Evolutionary conservation across 345 rosid species (phyloP), one percentile per base, ranked within the genome.

Genomic region (Rubroshorea leprosula): DNA sequence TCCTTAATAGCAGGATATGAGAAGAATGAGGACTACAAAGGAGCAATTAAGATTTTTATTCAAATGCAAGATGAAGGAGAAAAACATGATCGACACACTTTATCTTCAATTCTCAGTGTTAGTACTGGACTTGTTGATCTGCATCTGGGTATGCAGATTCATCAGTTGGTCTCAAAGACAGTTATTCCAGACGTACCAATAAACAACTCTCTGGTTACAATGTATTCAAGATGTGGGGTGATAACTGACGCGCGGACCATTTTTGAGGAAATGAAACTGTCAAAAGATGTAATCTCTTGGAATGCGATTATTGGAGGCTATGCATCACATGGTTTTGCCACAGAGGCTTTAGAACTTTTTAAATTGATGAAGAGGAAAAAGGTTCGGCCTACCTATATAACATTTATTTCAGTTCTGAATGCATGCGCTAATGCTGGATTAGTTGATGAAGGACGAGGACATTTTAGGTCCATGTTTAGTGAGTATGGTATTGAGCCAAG

Each of bases 141-240:
- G 57, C 49, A 61, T 14, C 31, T 61, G 24, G 65, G 65, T n/a
- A 61, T 51, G 55, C 65, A 61, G 65, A 61, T 61, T 23, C 65
- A 61, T 51, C 65, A 51, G 57, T 24, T 38, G 57, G 65, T 61
- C 18, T 38, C 49, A 5, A 61, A 61, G 38, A 61, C 57, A 0
- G 48, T 61, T 16, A 23, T 51, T 51, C 65, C 65, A 31, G 57
- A 61, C 23, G 39, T 39, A 23, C 65, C 65, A 21, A 31, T 61
- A 51, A 39, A 51, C 49, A 61, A 61, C 49, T 23, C 57, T 21
- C 57, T 61, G 6, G 39, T 61, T 18, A 61, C 65, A 2, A 61
- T 61, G 65, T 61, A 61, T 39, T 50, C 57, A n/a, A 49, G 48
- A 61, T 61, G 57, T 14, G 65, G 65, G 22, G 57, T 49, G 16